A percentile compares a stretch with the other conserved stretches of the same genome.
Conservation (phyloP, 2,329 filamentous ascomycete genomes). For the Cladosporium sp. region DNA sequence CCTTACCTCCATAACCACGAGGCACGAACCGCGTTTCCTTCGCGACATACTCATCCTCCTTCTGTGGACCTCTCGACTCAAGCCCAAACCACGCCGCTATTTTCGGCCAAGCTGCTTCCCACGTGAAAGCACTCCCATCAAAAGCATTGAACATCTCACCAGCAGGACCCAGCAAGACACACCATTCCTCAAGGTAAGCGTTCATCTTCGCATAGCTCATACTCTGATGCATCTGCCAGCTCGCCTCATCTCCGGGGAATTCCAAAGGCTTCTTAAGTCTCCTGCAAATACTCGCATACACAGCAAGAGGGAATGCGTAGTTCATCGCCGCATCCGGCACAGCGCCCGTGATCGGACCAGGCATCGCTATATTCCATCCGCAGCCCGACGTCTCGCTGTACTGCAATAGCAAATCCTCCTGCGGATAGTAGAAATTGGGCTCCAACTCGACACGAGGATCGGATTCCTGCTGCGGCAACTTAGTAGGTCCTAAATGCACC, state of each 20-base stretch:
- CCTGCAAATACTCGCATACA: constrained; percentile 47
- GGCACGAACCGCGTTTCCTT: constrained; percentile 24
- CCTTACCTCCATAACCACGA: constrained; percentile 26
- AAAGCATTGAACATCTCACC: constrained; percentile 48
- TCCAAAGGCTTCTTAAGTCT: constrained; percentile 38
- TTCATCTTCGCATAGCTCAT: constrained; percentile 45
- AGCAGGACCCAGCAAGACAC: constrained; percentile 36
- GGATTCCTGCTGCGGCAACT: constrained; percentile 43
- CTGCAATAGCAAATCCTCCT: constrained; percentile 46
- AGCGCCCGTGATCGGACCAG: constrained; percentile 46
- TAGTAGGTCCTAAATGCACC: constrained; percentile 44
- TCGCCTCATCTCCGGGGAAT: constrained; percentile 41
- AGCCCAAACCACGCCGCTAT: constrained; percentile 44
- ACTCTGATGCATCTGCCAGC: constrained; percentile 43
- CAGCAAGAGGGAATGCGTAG: constrained; percentile 42
- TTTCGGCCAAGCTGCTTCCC: constrained; percentile 47
- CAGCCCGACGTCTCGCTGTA: constrained; percentile 38
- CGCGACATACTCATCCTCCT: constrained; percentile 22
- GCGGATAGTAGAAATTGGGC: constrained; percentile 53
- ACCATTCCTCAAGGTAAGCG: constrained; percentile 49
- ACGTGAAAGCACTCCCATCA: constrained; percentile 45
- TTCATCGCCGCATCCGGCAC: constrained; percentile 51
- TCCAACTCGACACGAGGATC: constrained; percentile 41
- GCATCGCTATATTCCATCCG: constrained; percentile 45
- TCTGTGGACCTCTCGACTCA: constrained; percentile 24